Base-by-base conservation (phyloP, 441 rosid species). In the Adansonia grandidieri region DNA sequence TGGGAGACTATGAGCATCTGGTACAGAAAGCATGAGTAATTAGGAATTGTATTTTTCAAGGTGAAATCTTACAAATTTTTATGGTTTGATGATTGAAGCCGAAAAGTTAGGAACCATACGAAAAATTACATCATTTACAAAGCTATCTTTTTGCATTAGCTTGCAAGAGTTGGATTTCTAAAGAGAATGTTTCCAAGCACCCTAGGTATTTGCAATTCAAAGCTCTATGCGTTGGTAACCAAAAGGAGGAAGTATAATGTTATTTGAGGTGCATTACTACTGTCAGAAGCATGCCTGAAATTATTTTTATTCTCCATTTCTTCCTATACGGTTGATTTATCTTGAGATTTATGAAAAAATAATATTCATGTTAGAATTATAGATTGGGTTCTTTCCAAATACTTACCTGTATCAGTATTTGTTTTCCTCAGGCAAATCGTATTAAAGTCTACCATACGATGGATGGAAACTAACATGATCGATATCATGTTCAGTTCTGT, bases 1-100 rank as follows among this genome's bases (percentile, higher is more conserved):
- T 88, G 50, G 94, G 91, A 78, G 97, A 94, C 78, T 86, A 78
- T 42, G 91, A 89, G 86, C 91, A 86, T 82, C 97, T 94, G 19
- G 89, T 94, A 74, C 88, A 81, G 78, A 90, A 87, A 80, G 77
- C 78, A 37, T 85, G 81, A 81, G 19, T 17, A 42, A 5, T 14
- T 3, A 9, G 32, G 19, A 20, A 14, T 42, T 65, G n/a, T 19
- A 66, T 45, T 70, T 54, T 6, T 32, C 17, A 17, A 72, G 74
- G 56, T 61, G 19, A 60, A 32, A 4, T 66, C 53, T 11, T 42
- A 42, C 47, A 19, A 14, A 28, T 28, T 72, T 28, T 54, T 57
- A 50, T 45, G 42, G 5, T 28, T 61, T 6, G 19, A 19, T 50
- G 17, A 11, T 44, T 56, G 61, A 42, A 60, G 5, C 3, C 22